Percentiles rank a stretch among this genome's conserved stretches.
phyloP scores from a whole-genome alignment of 805 yeast genomes.

The Candida nanaspora region DNA sequence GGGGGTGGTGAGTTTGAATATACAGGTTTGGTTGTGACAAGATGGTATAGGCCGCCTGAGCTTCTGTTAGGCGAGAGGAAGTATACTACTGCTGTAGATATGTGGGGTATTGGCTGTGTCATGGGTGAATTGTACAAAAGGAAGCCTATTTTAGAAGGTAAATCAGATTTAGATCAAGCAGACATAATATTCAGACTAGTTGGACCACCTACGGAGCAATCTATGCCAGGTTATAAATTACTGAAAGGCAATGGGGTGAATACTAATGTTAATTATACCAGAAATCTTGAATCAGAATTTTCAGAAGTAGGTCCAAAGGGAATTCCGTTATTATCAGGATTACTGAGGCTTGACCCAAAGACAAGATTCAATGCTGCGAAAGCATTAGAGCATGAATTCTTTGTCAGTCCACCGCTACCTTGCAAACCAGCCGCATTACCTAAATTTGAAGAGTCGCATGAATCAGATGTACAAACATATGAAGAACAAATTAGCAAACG shows the following conservation, averaged over 20 bases:
- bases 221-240: conserved; percentile 53
- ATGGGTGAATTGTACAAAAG: conserved; percentile 83
- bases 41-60: conserved; percentile 98
- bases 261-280: conserved; percentile 18
- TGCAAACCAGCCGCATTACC: conserved; percentile 47
- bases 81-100: conserved; percentile 91
- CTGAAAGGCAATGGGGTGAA: conserved; percentile 49
- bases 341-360: conserved; percentile 65
- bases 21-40: conserved; percentile 74
- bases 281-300: conserved; percentile 46
- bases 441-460: conserved; percentile 80
- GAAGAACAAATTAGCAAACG: conserved; percentile 27
- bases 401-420: conserved; percentile 61
- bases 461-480: conserved; percentile 64
- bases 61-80: conserved; percentile 74
- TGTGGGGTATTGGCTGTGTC: conserved; percentile 98
- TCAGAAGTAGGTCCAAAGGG: conserved; percentile 38
- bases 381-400: conserved; percentile 67
- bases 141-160: conserved; percentile 80
- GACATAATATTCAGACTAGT: conserved; percentile 70
- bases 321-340: conserved; percentile 47
- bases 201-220: conserved; percentile 64
- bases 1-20: conserved; percentile 50
- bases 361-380: conserved; percentile 72
- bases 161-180: conserved; percentile 83